Conservation (phyloP, 2,329 filamentous ascomycete genomes). For the Geosmithia flava region DNA sequence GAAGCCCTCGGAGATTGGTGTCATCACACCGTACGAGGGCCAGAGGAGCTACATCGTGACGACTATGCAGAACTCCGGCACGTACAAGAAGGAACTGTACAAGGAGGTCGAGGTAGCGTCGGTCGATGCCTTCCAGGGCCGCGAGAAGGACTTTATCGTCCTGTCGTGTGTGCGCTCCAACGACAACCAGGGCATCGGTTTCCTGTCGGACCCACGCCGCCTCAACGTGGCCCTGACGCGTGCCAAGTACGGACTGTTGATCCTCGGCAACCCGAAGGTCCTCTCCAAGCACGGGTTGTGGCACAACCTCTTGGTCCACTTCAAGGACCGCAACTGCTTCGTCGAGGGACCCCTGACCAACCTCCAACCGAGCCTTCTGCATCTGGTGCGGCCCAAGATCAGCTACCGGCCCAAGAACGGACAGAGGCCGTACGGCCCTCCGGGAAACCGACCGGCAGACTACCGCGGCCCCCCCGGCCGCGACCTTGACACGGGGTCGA, state of each 20-base stretch:
- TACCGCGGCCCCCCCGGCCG: slow-evolving; percentile 31
- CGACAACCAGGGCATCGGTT: slow-evolving; percentile 97
- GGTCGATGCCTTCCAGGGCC: slow-evolving; percentile 95
- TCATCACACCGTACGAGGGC: slow-evolving; percentile 97
- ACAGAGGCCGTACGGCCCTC: slow-evolving; percentile 55
- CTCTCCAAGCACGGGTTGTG: slow-evolving; percentile 95
- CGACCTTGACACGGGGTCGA: slow-evolving; percentile 68
- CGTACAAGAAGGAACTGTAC: slow-evolving; percentile 96
- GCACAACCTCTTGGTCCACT: slow-evolving; percentile 90
- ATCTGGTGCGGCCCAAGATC: slow-evolving; percentile 89
- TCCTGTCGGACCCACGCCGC: slow-evolving; percentile 93
- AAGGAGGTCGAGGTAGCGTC: slow-evolving; percentile 98
- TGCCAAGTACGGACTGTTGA: slow-evolving; percentile 92
- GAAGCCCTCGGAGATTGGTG: slow-evolving; percentile 85
- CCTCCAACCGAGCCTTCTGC: slow-evolving; percentile 85
- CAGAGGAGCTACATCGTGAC: slow-evolving; percentile 97
- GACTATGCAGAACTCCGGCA: slow-evolving; percentile 97
- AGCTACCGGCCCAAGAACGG: slow-evolving; percentile 79
- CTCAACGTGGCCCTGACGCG: slow-evolving; percentile 94
- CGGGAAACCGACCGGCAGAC: not conserved
- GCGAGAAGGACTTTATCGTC: slow-evolving; percentile 98
- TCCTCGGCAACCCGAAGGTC: slow-evolving; percentile 95
- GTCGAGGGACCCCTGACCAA: slow-evolving; percentile 94
- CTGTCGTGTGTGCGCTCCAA: slow-evolving; percentile 96
- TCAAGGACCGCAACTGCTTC: slow-evolving; percentile 92